Evolutionary conservation across 2,329 filamentous ascomycete genomes (phyloP).

Genomic region (Cytospora chrysosperma): DNA sequence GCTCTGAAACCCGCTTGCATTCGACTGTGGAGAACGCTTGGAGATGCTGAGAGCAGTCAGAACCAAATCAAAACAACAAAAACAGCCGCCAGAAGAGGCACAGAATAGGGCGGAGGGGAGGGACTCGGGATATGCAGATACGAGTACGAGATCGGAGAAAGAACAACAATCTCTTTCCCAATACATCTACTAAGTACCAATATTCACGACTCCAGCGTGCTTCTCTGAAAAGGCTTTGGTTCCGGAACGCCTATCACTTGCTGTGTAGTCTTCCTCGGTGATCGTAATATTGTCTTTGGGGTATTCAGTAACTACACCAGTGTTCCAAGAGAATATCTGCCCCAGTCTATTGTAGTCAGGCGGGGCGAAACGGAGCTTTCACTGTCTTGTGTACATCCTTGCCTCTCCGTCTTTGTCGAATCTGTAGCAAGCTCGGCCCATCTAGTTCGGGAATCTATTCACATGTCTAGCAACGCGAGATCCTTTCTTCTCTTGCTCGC

Average conservation of each 20-base stretch:
- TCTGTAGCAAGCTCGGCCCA: too few relatives aligned
- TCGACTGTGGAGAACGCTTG: background rate
- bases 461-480: background rate
- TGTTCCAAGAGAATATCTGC: background rate
- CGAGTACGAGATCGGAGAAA: background rate
- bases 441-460: background rate
- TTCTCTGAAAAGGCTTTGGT: background rate
- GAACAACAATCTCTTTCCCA: background rate
- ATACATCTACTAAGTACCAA: background rate
- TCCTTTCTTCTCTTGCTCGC: background rate
- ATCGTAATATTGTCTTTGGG: background rate
- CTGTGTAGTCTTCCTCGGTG: background rate
- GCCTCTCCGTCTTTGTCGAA: background rate
- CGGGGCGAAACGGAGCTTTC: background rate
- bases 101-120: background rate
- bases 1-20: slow-evolving; percentile 21
- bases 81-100: background rate
- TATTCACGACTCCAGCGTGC: background rate
- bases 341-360: too few relatives aligned
- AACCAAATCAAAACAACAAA: background rate
- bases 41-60: slow-evolving; percentile 1
- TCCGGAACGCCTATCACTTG: background rate
- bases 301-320: background rate
- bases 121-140: background rate
- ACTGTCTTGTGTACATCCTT: background rate